Evolutionary conservation across 2,329 filamentous ascomycete species (phyloP).

Genomic region (Didymella glomerata): DNA sequence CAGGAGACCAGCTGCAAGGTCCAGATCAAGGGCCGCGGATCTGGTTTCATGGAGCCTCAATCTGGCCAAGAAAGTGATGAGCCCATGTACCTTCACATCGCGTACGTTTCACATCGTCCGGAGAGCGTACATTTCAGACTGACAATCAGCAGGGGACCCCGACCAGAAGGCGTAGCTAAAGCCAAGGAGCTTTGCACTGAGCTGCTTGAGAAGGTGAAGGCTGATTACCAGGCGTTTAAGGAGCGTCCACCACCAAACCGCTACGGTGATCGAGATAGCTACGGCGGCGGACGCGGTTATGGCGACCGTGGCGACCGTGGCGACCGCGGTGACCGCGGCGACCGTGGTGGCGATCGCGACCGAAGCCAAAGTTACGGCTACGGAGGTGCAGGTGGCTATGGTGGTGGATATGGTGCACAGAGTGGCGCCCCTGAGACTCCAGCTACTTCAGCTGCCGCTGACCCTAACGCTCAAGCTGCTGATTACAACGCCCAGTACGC

Average conservation of each 20-base stretch:
- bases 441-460: slow-evolving; percentile 53
- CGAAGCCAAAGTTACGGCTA: slow-evolving; percentile 54
- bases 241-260: slow-evolving; percentile 64
- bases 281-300: slow-evolving; percentile 51
- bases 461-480: slow-evolving; percentile 50
- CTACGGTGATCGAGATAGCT: slow-evolving; percentile 54
- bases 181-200: slow-evolving; percentile 91
- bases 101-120: slow-evolving; percentile 65
- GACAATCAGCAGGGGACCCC: slow-evolving; percentile 72
- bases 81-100: slow-evolving; percentile 94
- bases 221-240: slow-evolving; percentile 91
- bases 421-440: slow-evolving; percentile 38
- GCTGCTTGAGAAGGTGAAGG: slow-evolving; percentile 82
- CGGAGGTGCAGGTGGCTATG: slow-evolving; percentile 49
- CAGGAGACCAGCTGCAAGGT: slow-evolving; percentile 94
- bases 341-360: slow-evolving; percentile 51
- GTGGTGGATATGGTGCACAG: slow-evolving; percentile 46
- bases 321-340: slow-evolving; percentile 50
- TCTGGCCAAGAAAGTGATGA: slow-evolving; percentile 94
- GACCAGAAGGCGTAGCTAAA: slow-evolving; percentile 82
- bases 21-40: slow-evolving; percentile 96
- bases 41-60: slow-evolving; percentile 88
- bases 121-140: slow-evolving; percentile 15
- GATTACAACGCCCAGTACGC: slow-evolving; percentile 86
- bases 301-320: slow-evolving; percentile 49